These are phyloP conservation scores for Xylaria sp. DNA, from an alignment of 2,329 filamentous ascomycete genomes.

Conservation along the genomic window DNA sequence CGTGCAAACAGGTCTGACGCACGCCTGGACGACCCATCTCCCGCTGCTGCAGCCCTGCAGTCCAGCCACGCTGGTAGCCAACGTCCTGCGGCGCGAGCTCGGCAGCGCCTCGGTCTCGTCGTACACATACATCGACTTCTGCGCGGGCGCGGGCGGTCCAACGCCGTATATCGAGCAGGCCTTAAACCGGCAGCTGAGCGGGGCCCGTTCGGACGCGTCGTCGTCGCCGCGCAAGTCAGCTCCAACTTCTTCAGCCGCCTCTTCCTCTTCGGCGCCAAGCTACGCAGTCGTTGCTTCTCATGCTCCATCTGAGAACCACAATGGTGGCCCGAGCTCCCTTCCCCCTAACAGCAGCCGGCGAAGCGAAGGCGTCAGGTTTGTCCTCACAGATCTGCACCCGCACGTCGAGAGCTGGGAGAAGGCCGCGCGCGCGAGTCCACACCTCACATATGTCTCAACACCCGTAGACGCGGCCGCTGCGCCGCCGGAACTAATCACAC, in stretches of 20 bases:
- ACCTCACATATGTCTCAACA: constrained; percentile 68
- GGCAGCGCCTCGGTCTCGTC: constrained; percentile 58
- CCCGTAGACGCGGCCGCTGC: constrained; percentile 74
- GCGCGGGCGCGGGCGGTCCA: constrained; percentile 78
- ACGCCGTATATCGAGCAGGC: constrained; percentile 71
- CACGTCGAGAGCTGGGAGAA: constrained; percentile 69
- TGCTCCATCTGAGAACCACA: not conserved
- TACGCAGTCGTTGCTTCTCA: constrained; percentile 39
- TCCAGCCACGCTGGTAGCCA: constrained; percentile 70
- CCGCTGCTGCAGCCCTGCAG: constrained; percentile 67
- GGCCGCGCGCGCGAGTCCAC: constrained; percentile 62
- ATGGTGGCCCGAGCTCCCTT: not conserved
- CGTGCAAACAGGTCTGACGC: constrained; percentile 72
- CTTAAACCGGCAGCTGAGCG: constrained; percentile 61
- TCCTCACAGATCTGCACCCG: constrained; percentile 74
- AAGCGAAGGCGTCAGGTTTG: constrained; percentile 60
- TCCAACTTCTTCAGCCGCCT: not conserved
- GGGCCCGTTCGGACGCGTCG: constrained; percentile 23
- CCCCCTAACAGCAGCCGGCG: not conserved
- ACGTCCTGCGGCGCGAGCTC: constrained; percentile 64
- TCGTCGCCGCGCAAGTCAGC: not conserved
- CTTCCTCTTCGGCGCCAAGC: constrained; percentile 41
- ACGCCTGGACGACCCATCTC: constrained; percentile 70
- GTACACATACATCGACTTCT: constrained; percentile 79
- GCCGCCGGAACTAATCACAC: constrained; percentile 60